Conservation (phyloP, 2,329 filamentous ascomycete species). For the Penicillium hordei region DNA sequence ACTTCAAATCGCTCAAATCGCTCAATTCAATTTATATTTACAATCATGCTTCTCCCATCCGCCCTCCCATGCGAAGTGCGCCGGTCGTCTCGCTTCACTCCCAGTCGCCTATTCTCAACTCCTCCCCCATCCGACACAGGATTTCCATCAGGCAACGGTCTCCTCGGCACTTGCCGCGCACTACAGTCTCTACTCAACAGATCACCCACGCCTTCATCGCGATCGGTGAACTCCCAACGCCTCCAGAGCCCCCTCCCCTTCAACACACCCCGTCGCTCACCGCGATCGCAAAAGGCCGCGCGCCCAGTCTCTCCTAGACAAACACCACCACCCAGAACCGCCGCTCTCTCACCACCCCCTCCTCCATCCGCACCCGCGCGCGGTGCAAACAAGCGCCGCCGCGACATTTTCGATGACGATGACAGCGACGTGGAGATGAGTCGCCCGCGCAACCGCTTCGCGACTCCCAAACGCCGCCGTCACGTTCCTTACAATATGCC, state of each 20-base stretch:
- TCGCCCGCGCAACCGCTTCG: constrained; percentile 28
- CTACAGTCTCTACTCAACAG: constrained; percentile 44
- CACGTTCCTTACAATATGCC: constrained; percentile 46
- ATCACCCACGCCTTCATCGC: constrained; percentile 41
- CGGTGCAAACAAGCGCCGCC: constrained; percentile 43
- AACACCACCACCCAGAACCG: constrained; percentile 20
- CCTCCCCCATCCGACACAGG: constrained; percentile 41
- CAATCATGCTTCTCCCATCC: constrained; percentile 47
- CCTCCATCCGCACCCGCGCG: constrained; percentile 31
- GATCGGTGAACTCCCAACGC: constrained; percentile 35
- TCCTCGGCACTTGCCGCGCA: constrained; percentile 44
- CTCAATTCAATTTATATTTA: constrained; percentile 4
- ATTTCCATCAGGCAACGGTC: constrained; percentile 37
- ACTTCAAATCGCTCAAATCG: constrained; percentile 10
- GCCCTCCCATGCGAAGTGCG: constrained; percentile 47
- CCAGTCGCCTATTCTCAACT: constrained; percentile 39
- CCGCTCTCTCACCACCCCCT: constrained; percentile 21
- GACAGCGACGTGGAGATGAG: constrained; percentile 16
- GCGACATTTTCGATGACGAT: constrained; percentile 31
- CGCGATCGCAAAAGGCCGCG: constrained; percentile 31
- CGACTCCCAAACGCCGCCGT: constrained; percentile 49
- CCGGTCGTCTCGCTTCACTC: constrained; percentile 38
- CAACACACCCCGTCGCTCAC: constrained; percentile 28
- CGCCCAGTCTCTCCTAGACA: constrained; percentile 22
- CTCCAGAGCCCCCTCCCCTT: constrained; percentile 44